Evolutionary conservation across 495 filamentous ascomycete genomes (phyloP).

Genomic region (Daldinia grandis): DNA sequence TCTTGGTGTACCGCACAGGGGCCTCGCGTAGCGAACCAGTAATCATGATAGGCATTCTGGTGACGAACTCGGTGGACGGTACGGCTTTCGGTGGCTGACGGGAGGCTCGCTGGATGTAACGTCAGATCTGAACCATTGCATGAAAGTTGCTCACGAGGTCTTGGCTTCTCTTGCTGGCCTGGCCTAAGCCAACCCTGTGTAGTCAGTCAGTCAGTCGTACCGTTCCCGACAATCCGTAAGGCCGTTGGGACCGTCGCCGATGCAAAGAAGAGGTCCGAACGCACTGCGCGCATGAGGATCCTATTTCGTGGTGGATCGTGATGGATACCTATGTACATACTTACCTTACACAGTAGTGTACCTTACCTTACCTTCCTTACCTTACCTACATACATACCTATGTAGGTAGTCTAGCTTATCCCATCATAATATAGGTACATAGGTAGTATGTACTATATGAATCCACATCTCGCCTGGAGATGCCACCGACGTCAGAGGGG

Average conservation of each 20-base stretch:
- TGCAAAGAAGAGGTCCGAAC: constrained; percentile 18
- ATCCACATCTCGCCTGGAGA: constrained; percentile 1
- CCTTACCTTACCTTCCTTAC: background rate
- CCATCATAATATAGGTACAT: background rate
- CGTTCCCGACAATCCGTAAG: background rate
- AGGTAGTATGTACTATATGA: too few species aligned
- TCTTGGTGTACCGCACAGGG: background rate
- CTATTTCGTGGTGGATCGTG: background rate
- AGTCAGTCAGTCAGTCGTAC: too few species aligned
- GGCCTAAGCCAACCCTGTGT: constrained; percentile 35
- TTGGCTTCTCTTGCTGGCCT: constrained; percentile 19
- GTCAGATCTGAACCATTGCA: constrained; percentile 35
- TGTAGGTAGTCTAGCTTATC: background rate
- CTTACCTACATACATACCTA: too few species aligned
- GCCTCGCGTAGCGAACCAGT: background rate
- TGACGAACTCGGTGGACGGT: constrained; percentile 7
- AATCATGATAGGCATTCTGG: background rate
- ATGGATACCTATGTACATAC: constrained; percentile 1
- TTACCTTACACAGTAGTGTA: too few species aligned
- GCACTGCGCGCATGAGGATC: constrained; percentile 12
- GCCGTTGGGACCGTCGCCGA: background rate
- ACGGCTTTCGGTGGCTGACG: constrained; percentile 27
- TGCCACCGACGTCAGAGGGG: constrained; percentile 32
- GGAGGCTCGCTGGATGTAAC: constrained; percentile 35
- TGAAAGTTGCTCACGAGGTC: constrained; percentile 18